Evolutionary conservation across 2,329 filamentous ascomycete species (phyloP).

Genomic region (Hymenoscyphus infarciens): DNA sequence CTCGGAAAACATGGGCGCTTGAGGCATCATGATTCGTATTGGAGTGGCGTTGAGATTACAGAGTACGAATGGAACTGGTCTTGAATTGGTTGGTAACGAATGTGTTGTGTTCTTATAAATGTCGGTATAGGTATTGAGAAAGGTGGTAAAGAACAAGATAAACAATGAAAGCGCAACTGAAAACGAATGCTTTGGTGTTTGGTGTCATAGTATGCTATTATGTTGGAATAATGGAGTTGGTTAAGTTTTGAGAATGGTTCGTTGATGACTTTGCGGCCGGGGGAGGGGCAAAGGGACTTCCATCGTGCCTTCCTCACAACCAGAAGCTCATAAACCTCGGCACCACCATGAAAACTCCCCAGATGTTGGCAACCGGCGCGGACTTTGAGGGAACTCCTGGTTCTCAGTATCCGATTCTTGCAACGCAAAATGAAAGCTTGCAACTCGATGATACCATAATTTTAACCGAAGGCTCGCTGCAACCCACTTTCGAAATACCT

Average conservation of each 20-base stretch:
- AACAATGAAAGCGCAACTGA: not conserved
- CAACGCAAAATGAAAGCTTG: too few relatives aligned
- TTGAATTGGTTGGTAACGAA: not conserved
- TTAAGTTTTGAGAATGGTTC: not conserved
- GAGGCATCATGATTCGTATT: not conserved
- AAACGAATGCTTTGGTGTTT: too few relatives aligned
- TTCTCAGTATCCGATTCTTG: too few relatives aligned
- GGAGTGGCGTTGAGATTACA: not conserved
- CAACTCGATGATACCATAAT: too few relatives aligned
- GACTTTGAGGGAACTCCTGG: too few relatives aligned
- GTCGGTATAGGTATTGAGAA: not conserved
- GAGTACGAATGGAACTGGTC: too few relatives aligned
- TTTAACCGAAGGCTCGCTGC: too few relatives aligned
- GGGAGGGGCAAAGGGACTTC: not conserved
- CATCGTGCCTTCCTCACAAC: constrained; percentile 1
- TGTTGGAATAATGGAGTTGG: not conserved
- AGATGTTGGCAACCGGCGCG: too few relatives aligned
- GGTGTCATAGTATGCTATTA: too few relatives aligned
- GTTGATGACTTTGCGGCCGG: not conserved
- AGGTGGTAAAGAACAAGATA: not conserved
- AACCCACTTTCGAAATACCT: too few relatives aligned
- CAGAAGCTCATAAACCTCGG: not conserved
- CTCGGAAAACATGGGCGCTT: not conserved
- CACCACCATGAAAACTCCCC: too few relatives aligned
- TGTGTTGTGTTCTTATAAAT: not conserved